Evolutionary conservation across 768 basidiomycete genomes (phyloP).

Genomic region (Dioszegia crocea): DNA sequence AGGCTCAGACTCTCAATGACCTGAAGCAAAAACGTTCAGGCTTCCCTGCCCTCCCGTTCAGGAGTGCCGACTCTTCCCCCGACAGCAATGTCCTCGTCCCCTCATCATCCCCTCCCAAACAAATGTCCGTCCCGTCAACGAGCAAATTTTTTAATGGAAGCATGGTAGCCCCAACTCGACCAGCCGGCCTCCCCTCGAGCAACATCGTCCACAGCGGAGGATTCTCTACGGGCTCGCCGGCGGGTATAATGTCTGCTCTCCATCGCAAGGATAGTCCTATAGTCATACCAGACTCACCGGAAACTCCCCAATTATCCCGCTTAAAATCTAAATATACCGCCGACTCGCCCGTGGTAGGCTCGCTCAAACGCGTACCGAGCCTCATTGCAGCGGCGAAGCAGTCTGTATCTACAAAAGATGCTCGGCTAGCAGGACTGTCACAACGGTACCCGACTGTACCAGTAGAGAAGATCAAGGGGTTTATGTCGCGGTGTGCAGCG

Average conservation of each 20-base stretch:
- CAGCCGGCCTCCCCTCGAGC: conserved; percentile 7
- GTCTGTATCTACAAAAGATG: conserved; percentile 1
- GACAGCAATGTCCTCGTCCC: conserved; percentile 11
- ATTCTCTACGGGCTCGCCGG: conserved; percentile 4
- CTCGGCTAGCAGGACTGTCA: not conserved
- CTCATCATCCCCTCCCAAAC: conserved; percentile 4
- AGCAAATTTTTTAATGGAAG: conserved; percentile 2
- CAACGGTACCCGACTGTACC: not conserved
- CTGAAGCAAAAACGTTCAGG: not conserved
- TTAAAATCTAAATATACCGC: conserved; percentile 30
- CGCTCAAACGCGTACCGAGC: conserved; percentile 12
- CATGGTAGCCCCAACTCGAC: not conserved
- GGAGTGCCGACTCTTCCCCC: conserved; percentile 1
- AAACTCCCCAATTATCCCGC: conserved; percentile 27
- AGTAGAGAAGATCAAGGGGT: conserved; percentile 13
- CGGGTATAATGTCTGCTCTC: conserved; percentile 9
- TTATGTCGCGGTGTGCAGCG: not conserved
- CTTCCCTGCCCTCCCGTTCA: conserved; percentile 2
- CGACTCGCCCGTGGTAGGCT: conserved; percentile 8
- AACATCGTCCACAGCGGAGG: not conserved
- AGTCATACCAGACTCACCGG: conserved; percentile 7
- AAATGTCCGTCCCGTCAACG: not conserved
- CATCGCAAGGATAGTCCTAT: not conserved
- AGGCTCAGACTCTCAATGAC: not conserved
- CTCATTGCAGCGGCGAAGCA: conserved; percentile 26